Evolutionary conservation across 1,139 yeast genomes (phyloP), one percentile per base, ranked within the genome.

Genomic region (Candida neerlandica): DNA sequence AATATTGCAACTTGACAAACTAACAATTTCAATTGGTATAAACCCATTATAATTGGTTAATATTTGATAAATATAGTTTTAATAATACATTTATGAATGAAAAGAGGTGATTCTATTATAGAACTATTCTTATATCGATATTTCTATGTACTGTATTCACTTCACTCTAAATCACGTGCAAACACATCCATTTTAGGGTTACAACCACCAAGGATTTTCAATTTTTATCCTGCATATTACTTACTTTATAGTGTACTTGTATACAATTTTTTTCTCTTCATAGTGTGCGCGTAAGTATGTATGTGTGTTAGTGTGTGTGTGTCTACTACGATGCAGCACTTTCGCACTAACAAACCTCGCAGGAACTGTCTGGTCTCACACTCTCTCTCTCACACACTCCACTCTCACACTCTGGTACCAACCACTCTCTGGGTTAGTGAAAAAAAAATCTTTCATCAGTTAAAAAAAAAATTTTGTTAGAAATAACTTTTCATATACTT

Each of bases 391-490:
- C 15, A 9, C 41, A 26, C 41, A 5, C 45, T 18, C 45, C 45
- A 42, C 6, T 23, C 42, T 38, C 37, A 38, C 47, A 30, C 33
- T 47, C 43, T 30, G 40, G 41, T n/a, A n/a, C n/a, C n/a, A n/a
- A n/a, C n/a, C n/a, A n/a, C 47, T 30, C 33, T 47, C 43, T 30
- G 40, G 41, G 35, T 39, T 26, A 41, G 52, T 47, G 47, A 45
- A 50, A 46, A 48, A 50, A 50, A 48, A 47, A 41, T 37, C 37
- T 14, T 39, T 39, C 18, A 14, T 5, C 14, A n/a, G 19, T 14
- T 26, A 27, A 37, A 27, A 39, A 42, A 48, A 44, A 47, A 48
- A 51, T 48, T 47, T 48, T 52, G 51, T 49, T 43, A 42, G 48
- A 40, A 46, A 38, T 35, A n/a, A 45, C 41, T 50, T 50, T 47